Evolutionary conservation across 73 alveolate genomes (phyloP).

Genomic region (Blepharisma japonicum): DNA sequence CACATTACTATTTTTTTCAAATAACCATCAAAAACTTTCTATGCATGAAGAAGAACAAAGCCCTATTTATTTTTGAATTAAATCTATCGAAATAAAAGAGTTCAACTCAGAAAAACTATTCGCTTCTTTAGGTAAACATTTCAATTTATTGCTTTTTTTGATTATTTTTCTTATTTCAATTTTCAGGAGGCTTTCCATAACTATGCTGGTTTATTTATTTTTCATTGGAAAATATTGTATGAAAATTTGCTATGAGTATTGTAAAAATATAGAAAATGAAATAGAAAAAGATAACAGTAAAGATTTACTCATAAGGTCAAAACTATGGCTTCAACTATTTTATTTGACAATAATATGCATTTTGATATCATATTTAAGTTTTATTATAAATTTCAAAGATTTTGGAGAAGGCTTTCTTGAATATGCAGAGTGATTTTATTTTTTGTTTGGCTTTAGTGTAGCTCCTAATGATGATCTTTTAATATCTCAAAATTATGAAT

Average conservation of each 20-base stretch:
- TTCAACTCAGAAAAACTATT: no score
- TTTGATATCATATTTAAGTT: background rate
- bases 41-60: no score
- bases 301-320: background rate
- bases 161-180: background rate
- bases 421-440: background rate
- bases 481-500: background rate
- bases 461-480: background rate
- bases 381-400: background rate
- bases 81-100: no score
- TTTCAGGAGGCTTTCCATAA: background rate
- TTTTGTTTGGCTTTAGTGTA: background rate
- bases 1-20: no score
- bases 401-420: background rate
- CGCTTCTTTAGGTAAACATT: background rate
- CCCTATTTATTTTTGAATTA: no score
- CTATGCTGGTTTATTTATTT: background rate
- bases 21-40: no score
- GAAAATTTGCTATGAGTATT: background rate
- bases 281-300: background rate
- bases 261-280: background rate
- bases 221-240: slow-evolving; percentile 2
- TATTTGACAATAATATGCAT: background rate
- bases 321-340: background rate
- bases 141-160: background rate